Evolutionary conservation across 148 eudicot genomes (phyloP).

Genomic region (Chenopodium suecicum): DNA sequence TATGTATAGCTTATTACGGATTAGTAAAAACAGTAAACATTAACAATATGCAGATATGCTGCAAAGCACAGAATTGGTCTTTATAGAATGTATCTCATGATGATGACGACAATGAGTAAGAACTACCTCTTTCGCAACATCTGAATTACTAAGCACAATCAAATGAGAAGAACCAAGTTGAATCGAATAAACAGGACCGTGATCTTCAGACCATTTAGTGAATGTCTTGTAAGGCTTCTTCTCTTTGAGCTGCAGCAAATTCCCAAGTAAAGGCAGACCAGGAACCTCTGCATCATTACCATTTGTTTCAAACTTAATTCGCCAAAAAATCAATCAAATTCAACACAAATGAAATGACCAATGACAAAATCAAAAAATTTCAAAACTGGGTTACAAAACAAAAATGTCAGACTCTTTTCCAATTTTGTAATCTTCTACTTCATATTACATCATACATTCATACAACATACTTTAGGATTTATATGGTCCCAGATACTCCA

Average conservation of each 20-base stretch:
- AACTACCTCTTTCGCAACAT: slow-evolving; percentile 72
- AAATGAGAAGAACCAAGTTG: slow-evolving; percentile 54
- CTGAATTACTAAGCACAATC: slow-evolving; percentile 58
- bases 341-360: neutral
- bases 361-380: neutral
- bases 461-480: neutral
- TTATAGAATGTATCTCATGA: neutral
- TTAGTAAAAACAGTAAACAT: no score
- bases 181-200: slow-evolving; percentile 87
- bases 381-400: neutral
- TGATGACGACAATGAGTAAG: neutral
- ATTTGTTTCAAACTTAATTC: neutral
- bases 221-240: slow-evolving; percentile 83
- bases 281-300: slow-evolving; percentile 52
- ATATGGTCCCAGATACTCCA: no score
- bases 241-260: slow-evolving; percentile 70
- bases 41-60: no score
- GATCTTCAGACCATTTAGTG: slow-evolving; percentile 66
- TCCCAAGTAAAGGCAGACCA: slow-evolving; percentile 69
- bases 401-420: neutral
- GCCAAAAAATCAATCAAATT: neutral
- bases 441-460: no score
- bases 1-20: no score
- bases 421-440: no score
- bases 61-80: no score